phyloP scores from a whole-genome alignment of 2,329 filamentous ascomycete genomes.

The Aureobasidium leucospermi region DNA sequence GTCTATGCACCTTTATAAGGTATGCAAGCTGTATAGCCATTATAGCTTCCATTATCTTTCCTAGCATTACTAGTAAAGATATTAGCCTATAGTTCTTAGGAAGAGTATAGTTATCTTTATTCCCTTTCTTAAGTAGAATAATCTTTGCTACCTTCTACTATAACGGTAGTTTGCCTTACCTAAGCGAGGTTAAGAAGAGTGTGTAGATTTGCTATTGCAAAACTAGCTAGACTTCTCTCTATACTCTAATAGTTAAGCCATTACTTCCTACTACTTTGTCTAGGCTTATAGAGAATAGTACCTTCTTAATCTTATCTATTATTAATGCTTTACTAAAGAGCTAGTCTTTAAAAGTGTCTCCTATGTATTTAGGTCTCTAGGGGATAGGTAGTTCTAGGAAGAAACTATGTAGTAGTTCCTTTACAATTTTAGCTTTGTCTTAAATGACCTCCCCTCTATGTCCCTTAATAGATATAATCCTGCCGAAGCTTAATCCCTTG shows the following conservation, averaged over 20 bases:
- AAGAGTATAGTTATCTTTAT: slow-evolving; percentile 22
- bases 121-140: slow-evolving; percentile 22
- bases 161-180: slow-evolving; percentile 20
- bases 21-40: slow-evolving; percentile 26
- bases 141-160: slow-evolving; percentile 24
- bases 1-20: slow-evolving; percentile 23
- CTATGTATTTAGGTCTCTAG: not conserved
- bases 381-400: slow-evolving; percentile 1
- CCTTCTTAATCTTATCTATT: not conserved
- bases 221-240: slow-evolving; percentile 21
- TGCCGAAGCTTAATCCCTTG: slow-evolving; percentile 1
- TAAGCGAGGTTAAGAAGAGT: slow-evolving; percentile 19
- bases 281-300: slow-evolving; percentile 8
- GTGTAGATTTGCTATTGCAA: slow-evolving; percentile 18
- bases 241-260: slow-evolving; percentile 18
- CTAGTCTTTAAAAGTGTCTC: not conserved
- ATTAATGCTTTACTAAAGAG: not conserved
- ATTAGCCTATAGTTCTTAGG: slow-evolving; percentile 24
- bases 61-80: slow-evolving; percentile 22
- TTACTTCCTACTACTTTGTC: slow-evolving; percentile 16
- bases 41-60: slow-evolving; percentile 26
- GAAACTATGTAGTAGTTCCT: slow-evolving; percentile 4
- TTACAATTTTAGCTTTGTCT: slow-evolving; percentile 10
- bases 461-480: not conserved
- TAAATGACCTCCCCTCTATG: not conserved